Evolutionary conservation across 2,329 filamentous ascomycete species (phyloP).

Genomic region (Talaromyces sp.): DNA sequence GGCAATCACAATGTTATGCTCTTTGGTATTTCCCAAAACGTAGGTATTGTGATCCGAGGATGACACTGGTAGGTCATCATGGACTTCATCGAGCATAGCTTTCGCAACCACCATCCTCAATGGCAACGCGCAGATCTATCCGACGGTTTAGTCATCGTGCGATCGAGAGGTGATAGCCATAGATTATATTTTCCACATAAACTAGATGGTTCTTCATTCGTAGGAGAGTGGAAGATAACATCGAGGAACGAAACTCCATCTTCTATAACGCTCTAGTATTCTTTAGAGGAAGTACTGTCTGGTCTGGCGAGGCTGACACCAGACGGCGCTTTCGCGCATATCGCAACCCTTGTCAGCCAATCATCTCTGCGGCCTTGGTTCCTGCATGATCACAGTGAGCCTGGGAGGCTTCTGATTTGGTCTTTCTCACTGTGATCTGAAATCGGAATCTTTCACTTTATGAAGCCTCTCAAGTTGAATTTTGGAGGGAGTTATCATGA

Average conservation of each 20-base stretch:
- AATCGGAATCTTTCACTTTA: too few relatives aligned
- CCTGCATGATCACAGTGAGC: not conserved
- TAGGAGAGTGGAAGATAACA: too few relatives aligned
- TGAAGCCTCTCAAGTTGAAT: too few relatives aligned
- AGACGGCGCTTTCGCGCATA: not conserved
- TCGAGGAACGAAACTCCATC: too few relatives aligned
- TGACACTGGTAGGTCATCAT: not conserved
- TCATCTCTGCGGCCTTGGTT: not conserved
- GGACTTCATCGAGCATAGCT: not conserved
- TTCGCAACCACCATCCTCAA: not conserved
- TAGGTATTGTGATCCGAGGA: not conserved
- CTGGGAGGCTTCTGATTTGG: not conserved
- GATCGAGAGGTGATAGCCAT: not conserved
- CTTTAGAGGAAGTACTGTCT: too few relatives aligned
- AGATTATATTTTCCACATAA: too few relatives aligned
- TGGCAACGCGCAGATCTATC: not conserved
- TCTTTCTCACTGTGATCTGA: too few relatives aligned
- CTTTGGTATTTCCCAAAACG: not conserved
- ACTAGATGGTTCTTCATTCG: too few relatives aligned
- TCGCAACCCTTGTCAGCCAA: not conserved
- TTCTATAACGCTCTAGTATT: too few relatives aligned
- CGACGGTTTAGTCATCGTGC: not conserved
- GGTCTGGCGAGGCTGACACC: not conserved
- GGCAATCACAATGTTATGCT: not conserved
- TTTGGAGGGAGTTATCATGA: too few relatives aligned